A percentile compares a stretch with the other conserved stretches of the same genome.
Evolutionary conservation across 768 basidiomycete genomes (phyloP).

Genomic region (Russula lepida): DNA sequence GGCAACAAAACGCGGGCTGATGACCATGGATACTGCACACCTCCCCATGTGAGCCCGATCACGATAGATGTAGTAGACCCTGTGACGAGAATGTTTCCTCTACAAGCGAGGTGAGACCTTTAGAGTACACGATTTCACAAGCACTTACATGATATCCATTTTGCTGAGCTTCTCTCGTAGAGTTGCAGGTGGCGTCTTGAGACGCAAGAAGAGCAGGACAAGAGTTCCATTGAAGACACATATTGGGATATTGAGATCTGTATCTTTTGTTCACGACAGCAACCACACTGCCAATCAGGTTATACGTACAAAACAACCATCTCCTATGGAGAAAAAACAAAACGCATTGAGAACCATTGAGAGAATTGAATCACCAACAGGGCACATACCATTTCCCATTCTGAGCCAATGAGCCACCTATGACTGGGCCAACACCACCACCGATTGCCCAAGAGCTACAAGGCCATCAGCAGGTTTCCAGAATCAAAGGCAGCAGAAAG

Average conservation of each 20-base stretch:
- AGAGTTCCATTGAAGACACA: constrained; percentile 25
- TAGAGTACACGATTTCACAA: background rate
- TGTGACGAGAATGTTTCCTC: constrained; percentile 32
- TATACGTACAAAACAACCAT: constrained; percentile 20
- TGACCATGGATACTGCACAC: constrained; percentile 35
- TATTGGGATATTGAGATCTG: constrained; percentile 34
- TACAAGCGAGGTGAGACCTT: constrained; percentile 14
- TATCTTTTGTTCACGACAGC: background rate
- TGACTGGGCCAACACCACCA: constrained; percentile 25
- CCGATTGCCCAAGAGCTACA: constrained; percentile 26
- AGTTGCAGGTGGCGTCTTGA: constrained; percentile 30
- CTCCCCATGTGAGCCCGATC: constrained; percentile 37
- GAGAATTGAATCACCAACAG: background rate
- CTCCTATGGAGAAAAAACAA: constrained; percentile 9
- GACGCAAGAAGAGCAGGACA: constrained; percentile 27
- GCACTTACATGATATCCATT: constrained; percentile 34
- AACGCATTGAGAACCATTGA: background rate
- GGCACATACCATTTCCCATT: constrained; percentile 12
- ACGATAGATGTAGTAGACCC: constrained; percentile 25
- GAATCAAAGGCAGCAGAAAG: background rate
- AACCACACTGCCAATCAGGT: background rate
- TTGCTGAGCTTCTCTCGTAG: constrained; percentile 28
- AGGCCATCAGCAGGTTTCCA: background rate
- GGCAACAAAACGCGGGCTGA: constrained; percentile 36
- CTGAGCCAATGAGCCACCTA: constrained; percentile 26